These are phyloP conservation scores for Cryphonectria radicalis DNA, from an alignment of 2,329 filamentous ascomycete genomes.

Conservation along the genomic window DNA sequence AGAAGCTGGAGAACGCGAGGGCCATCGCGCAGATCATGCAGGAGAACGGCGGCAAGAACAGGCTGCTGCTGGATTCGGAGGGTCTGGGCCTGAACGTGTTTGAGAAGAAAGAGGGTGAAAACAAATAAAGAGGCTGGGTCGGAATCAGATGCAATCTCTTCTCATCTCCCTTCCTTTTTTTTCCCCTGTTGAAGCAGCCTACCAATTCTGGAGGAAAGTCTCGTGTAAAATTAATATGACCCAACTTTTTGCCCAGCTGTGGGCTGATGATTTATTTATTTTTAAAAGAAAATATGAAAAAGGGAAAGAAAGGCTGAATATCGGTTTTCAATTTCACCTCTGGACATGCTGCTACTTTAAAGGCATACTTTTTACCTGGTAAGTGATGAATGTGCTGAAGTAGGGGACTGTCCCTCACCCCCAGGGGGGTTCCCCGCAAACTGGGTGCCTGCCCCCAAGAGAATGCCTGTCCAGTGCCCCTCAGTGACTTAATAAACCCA, in stretches of 20 bases:
- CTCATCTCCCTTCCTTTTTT: conserved; percentile 14
- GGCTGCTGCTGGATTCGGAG: conserved; percentile 88
- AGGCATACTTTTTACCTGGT: too few relatives aligned
- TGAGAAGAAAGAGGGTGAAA: conserved; percentile 51
- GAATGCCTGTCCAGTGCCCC: conserved; percentile 10
- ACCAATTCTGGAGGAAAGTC: conserved; percentile 11
- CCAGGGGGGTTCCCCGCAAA: conserved; percentile 5
- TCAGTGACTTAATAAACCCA: conserved; percentile 26
- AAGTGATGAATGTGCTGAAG: not conserved
- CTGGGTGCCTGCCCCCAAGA: not conserved
- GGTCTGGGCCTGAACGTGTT: conserved; percentile 90
- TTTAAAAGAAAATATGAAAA: too few relatives aligned
- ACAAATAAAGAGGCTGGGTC: conserved; percentile 46
- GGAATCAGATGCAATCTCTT: conserved; percentile 18
- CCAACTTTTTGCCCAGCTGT: conserved; percentile 20
- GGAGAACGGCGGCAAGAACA: conserved; percentile 85
- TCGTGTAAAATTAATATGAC: conserved; percentile 29
- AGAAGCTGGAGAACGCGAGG: conserved; percentile 96
- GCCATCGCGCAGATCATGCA: conserved; percentile 87
- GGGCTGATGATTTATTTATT: conserved; percentile 16
- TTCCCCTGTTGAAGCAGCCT: not conserved
- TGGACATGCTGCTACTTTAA: not conserved
- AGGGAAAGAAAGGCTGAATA: not conserved
- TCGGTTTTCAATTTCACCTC: not conserved
- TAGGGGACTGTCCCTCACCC: not conserved